Evolutionary conservation across 1,284 basidiomycete genomes (phyloP), one percentile per base, ranked within the genome.

Genomic region (Ceratobasidium sp.): DNA sequence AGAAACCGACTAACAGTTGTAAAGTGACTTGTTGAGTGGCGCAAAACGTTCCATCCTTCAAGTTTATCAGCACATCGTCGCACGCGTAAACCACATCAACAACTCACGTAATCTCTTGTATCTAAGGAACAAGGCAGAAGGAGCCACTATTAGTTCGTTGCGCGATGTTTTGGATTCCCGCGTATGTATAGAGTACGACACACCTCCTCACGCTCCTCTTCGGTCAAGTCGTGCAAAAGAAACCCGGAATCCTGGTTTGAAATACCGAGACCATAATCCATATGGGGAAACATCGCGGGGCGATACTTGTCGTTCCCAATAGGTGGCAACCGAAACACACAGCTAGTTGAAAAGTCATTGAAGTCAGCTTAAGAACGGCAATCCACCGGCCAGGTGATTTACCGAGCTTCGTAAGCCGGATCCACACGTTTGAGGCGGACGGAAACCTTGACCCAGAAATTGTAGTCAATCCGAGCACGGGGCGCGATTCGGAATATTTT

Each of bases 391-490:
- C 8, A 54, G 19, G 14, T 19, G 29, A 34, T 19, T 19, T 41
- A 69, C 66, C 66, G 53, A 37, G 43, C 39, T 11, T 43, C n/a
- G 37, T 69, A 69, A 41, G 8, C 7, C 1, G 54, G 27, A n/a
- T 58, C 58, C 14, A 27, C 39, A 16, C 53, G 49, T 2, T 58
- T 31, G 6, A 69, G 37, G 7, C 41, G 54, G 22, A 58, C 24
- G 0, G 66, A 69, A 34, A 58, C 39, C 29, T 69, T 58, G 39
- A 34, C 66, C 66, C 66, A 69, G 27, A 69, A 69, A 3, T 39
- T 37, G 24, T 69, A 69, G 27, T 69, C 39, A 22, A 69, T 39
- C 3, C 43, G 31, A 34, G 66, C 53, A 2, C 66, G 66, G n/a
- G 53, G 24, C 5, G 34, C 13, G 16, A 69, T 27, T 34, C 39